Percentiles rank a stretch among this genome's conserved stretches.
These are phyloP conservation scores for Mallotus japonicus DNA, from an alignment of 441 rosid genomes.

Conservation along the genomic window DNA sequence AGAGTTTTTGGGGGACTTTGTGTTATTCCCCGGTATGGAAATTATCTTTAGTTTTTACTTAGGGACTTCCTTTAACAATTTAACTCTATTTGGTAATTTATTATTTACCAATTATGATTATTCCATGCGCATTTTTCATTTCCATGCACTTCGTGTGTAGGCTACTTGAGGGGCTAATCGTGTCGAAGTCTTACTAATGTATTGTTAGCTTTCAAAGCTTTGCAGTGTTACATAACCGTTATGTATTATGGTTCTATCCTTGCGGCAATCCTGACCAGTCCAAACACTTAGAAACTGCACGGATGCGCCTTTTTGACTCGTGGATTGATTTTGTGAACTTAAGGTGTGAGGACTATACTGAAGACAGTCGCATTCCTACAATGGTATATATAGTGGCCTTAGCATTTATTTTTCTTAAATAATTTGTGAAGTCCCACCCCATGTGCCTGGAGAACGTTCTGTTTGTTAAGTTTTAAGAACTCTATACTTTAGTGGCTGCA, in stretches of 20 bases:
- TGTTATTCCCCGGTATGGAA: slow-evolving; percentile 63
- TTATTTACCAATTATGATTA: too few species aligned
- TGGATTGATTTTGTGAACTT: slow-evolving; percentile 98
- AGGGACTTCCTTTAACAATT: too few species aligned
- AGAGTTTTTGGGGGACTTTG: slow-evolving; percentile 64
- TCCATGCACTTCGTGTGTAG: not conserved
- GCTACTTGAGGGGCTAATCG: not conserved
- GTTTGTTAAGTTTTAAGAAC: not conserved
- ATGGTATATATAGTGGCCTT: slow-evolving; percentile 47
- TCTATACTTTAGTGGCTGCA: too few species aligned
- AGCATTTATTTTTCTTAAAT: not conserved
- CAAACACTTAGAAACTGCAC: slow-evolving; percentile 93
- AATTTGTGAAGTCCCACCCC: not conserved
- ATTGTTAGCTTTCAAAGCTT: not conserved
- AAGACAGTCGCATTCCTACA: slow-evolving; percentile 83
- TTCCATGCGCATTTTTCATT: too few species aligned
- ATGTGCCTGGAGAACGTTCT: not conserved
- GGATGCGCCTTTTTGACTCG: slow-evolving; percentile 73
- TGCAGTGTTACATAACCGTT: not conserved
- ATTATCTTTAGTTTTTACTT: too few species aligned
- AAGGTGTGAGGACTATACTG: slow-evolving; percentile 85
- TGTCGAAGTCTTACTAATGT: not conserved
- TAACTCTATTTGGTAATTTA: too few species aligned
- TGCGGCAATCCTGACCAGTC: slow-evolving; percentile 95
- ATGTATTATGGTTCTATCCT: slow-evolving; percentile 17